Base-by-base conservation (phyloP, 139 green algal genomes). In the Yamagishiella unicocca region DNA sequence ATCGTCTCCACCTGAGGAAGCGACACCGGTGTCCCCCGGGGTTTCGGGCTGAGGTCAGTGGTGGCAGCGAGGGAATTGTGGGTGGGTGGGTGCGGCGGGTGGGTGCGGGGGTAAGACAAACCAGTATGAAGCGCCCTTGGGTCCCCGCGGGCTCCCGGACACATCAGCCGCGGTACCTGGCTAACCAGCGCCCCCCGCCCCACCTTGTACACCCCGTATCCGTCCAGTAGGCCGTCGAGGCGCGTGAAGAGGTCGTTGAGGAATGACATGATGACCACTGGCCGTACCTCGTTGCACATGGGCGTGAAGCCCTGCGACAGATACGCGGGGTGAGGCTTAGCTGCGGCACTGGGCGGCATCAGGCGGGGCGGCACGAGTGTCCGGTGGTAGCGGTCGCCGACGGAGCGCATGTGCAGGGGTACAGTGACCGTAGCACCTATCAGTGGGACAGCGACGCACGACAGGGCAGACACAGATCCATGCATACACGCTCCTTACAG, bases 1-100 rank as follows among this genome's bases (percentile, higher is more conserved):
- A 83, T 83, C 3, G 86, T 90, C 68, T 90, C 86, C 58, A 90
- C 86, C 85, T 90, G 68, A 24, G 19, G 66, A n/a, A n/a, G n/a
- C n/a, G n/a, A n/a, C n/a, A n/a, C n/a, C n/a, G n/a, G n/a, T n/a
- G n/a, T n/a, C n/a, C n/a, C n/a, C n/a, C n/a, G n/a, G n/a, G n/a
- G n/a, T n/a, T n/a, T n/a, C n/a, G n/a, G n/a, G n/a, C n/a, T n/a
- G n/a, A n/a, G n/a, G n/a, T n/a, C n/a, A n/a, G n/a, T n/a, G n/a
- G n/a, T n/a, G n/a, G n/a, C n/a, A n/a, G n/a, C n/a, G n/a, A n/a
- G n/a, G n/a, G n/a, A n/a, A n/a, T n/a, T n/a, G n/a, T n/a, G n/a
- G n/a, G n/a, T n/a, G n/a, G n/a, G n/a, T n/a, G n/a, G n/a, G n/a
- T n/a, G n/a, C n/a, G n/a, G n/a, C n/a, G n/a, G n/a, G n/a, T n/a